Evolutionary conservation across 441 rosid genomes (phyloP).

Genomic region (Rhodomyrtus psidioides): DNA sequence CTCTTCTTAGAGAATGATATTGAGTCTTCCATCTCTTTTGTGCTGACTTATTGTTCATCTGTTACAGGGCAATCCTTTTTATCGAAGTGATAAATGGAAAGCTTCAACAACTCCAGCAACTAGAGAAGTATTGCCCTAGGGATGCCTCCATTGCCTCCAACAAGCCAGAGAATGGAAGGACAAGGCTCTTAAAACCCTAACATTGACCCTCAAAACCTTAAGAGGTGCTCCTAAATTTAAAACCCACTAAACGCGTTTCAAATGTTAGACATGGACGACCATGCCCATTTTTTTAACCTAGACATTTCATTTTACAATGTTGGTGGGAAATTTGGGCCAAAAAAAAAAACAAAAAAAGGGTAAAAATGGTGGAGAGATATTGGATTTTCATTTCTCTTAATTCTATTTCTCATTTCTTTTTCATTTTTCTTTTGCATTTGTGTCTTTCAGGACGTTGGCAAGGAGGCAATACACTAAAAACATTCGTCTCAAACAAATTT

Average conservation of each 20-base stretch:
- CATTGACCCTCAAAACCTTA: not conserved
- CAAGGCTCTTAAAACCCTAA: not conserved
- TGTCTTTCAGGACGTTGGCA: not conserved
- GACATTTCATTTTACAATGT: not conserved
- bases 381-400: not conserved
- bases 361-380: not conserved
- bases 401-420: not conserved
- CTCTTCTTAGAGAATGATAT: too few relatives aligned
- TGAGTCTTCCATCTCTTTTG: too few relatives aligned
- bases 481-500: not conserved
- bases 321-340: not conserved
- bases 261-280: not conserved
- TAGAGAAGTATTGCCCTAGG: not conserved
- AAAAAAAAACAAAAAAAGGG: not conserved
- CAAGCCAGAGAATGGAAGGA: not conserved
- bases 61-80: not conserved
- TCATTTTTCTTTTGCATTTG: not conserved
- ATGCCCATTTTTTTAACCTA: not conserved
- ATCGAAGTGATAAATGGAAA: not conserved
- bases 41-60: not conserved
- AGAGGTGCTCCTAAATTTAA: not conserved
- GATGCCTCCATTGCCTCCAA: not conserved
- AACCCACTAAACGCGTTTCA: not conserved
- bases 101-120: not conserved
- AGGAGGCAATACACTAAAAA: not conserved